phyloP scores from a whole-genome alignment of 352 stramenopile species.

The Pythium chondricola region DNA sequence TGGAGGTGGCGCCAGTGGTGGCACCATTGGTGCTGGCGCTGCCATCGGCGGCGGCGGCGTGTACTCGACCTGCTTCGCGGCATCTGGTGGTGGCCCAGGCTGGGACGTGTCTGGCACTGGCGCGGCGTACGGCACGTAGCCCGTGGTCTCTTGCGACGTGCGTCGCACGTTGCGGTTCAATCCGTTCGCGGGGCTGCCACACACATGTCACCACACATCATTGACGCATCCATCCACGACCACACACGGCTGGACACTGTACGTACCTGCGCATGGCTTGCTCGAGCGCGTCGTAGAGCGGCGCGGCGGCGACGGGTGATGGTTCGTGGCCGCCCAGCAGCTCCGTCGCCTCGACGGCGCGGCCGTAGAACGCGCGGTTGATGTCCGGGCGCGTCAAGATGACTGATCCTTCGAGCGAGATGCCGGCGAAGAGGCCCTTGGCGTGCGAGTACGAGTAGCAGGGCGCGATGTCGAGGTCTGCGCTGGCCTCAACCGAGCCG shows the following conservation, averaged over 20 bases:
- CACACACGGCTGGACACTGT: neutral
- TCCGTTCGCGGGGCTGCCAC: slow-evolving; percentile 48
- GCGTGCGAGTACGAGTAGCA: slow-evolving; percentile 92
- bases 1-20: no score
- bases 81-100: neutral
- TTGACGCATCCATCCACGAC: neutral
- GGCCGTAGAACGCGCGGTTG: slow-evolving; percentile 92
- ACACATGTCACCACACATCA: neutral
- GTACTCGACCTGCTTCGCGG: no score
- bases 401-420: slow-evolving; percentile 88
- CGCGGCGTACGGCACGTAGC: neutral
- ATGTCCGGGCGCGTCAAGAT: slow-evolving; percentile 85
- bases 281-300: slow-evolving; percentile 83
- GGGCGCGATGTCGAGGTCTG: slow-evolving; percentile 73
- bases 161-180: slow-evolving; percentile 35
- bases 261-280: slow-evolving; percentile 55
- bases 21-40: no score
- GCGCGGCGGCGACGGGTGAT: slow-evolving; percentile 70
- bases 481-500: slow-evolving; percentile 65
- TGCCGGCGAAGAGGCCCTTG: slow-evolving; percentile 86
- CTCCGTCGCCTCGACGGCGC: slow-evolving; percentile 51
- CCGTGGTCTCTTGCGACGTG: neutral
- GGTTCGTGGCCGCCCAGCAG: slow-evolving; percentile 72
- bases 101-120: slow-evolving; percentile 1
- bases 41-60: no score